Base-by-base conservation (phyloP, 1,284 basidiomycete genomes). In the Ceratobasidium sp. region DNA sequence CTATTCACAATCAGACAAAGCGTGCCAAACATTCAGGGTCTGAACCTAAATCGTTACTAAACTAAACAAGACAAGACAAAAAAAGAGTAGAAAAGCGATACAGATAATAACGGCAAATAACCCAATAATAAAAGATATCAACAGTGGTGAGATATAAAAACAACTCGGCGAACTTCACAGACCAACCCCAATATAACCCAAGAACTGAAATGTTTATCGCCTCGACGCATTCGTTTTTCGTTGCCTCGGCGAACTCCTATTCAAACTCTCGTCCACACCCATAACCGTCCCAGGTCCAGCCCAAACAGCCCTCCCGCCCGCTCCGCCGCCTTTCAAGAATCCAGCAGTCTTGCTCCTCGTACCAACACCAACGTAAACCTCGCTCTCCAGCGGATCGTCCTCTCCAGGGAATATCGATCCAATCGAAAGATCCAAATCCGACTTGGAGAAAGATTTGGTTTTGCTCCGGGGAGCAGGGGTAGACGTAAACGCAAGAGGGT, bases 311-410 rank as follows among this genome's bases (percentile, higher is more conserved):
- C 71, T 59, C 28, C 71, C 71, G 38, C 71, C 71, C 26, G 71
- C 57, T 42, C 71, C 71, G 42, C 71, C 71, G 17, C 71, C 71
- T 38, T 75, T 75, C 59, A 75, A 23, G 38, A 75, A 75, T 61
- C 71, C 71, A 65, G 46, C 71, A 17, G 59, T 66, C 48, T 66
- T 75, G 38, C 71, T 75, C n/a, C 52, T 44, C 23, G 33, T 75
- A 7, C 71, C 71, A 5, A 65, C 61, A 10, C 71, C 71, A 33
- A 62, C 42, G 40, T 64, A 54, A 5, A 64, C 48, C 28, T 75
- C 71, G 46, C 44, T 54, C 23, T 75, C 71, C 6, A 42, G 26
- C 17, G 59, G 57, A 57, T 71, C 56, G 42, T 71, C 69, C 54
- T 40, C 54, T 10, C 56, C 56, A 5, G 69, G 69, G 23, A 71